Base-by-base conservation (phyloP, 108 stramenopile genomes). In the Phaeodactylum tricornutum region DNA sequence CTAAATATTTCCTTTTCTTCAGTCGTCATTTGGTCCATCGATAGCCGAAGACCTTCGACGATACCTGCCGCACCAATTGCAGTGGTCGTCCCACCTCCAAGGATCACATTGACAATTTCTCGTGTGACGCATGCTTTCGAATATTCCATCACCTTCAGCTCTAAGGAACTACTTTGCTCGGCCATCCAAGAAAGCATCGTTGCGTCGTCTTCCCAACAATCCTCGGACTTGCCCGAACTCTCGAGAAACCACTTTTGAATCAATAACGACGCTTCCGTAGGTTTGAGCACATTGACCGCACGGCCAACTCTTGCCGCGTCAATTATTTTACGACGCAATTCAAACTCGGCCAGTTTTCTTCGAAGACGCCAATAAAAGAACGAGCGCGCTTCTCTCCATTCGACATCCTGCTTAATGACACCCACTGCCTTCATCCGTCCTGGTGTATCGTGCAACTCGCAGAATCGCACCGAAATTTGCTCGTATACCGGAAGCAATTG, bases 341-440 rank as follows among this genome's bases (percentile, higher is more conserved):
- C 94, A 54, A 96, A 96, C 61, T 98, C 97, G 15, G 95, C 96
- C 17, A 99, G 69, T 47, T 98, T 95, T 36, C 99, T 74, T 35
- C 96, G 84, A 4, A 98, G 78, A 20, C 99, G 72, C 94, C 93
- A 93, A 79, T 92, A 97, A 56, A 99, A 98, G 84, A 79, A 96
- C 6, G 73, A 50, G 26, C 99, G 74, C 2, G 95, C 69, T 25
- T 75, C 22, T 22, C 48, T 59, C 99, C 99, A 99, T 59, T 89
- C 87, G 4, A 99, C 92, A 25, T 78, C 74, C 27, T 72, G 55
- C 38, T 93, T 57, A 63, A 99, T 96, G 3, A 96, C 96, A 38
- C 97, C 97, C 52, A 93, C 95, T 41, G 97, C 95, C 66, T 89
- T 74, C 99, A 99, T 99, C 11, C 99, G 77, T 16, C 96, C 99